Conservation (phyloP, 2,329 filamentous ascomycete species). For the Arachnopeziza araneosa region DNA sequence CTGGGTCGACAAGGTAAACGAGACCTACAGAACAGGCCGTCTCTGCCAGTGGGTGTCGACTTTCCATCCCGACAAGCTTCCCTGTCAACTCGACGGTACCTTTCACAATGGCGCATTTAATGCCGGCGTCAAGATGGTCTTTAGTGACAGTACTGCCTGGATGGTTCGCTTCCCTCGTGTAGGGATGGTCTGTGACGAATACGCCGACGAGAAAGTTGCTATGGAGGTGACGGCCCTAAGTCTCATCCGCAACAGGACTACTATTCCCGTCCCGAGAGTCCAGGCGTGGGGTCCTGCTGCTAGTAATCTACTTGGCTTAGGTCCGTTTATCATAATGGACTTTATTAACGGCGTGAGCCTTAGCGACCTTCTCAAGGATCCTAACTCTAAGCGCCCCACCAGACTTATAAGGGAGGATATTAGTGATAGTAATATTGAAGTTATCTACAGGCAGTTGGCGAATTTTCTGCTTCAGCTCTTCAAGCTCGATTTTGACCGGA, state of each 20-base stretch:
- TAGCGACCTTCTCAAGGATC: slow-evolving; percentile 7
- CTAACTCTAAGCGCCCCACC: slow-evolving; percentile 2
- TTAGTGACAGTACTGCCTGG: slow-evolving; percentile 15
- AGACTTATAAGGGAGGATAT: slow-evolving; percentile 10
- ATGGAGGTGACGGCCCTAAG: slow-evolving; percentile 9
- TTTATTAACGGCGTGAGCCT: slow-evolving; percentile 11
- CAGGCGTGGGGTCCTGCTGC: slow-evolving; percentile 9
- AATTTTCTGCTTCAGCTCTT: slow-evolving; percentile 13
- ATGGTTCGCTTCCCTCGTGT: slow-evolving; percentile 10
- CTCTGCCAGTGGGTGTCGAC: slow-evolving; percentile 30
- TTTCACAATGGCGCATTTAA: slow-evolving; percentile 33
- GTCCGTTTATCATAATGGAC: slow-evolving; percentile 13
- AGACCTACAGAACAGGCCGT: slow-evolving; percentile 1
- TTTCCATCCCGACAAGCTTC: slow-evolving; percentile 31
- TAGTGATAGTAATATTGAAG: slow-evolving; percentile 8
- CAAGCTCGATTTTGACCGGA: slow-evolving; percentile 9
- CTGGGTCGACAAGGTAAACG: slow-evolving; percentile 9
- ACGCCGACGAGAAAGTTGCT: slow-evolving; percentile 14
- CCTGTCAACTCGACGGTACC: slow-evolving; percentile 29
- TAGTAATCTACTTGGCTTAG: slow-evolving; percentile 7
- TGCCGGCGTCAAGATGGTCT: slow-evolving; percentile 31
- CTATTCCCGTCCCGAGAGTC: slow-evolving; percentile 8
- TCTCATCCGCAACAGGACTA: slow-evolving; percentile 5
- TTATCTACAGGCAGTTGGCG: slow-evolving; percentile 10
- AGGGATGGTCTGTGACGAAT: slow-evolving; percentile 16